Evolutionary conservation across 2,329 filamentous ascomycete genomes (phyloP).

Genomic region (Beauveria sp.): DNA sequence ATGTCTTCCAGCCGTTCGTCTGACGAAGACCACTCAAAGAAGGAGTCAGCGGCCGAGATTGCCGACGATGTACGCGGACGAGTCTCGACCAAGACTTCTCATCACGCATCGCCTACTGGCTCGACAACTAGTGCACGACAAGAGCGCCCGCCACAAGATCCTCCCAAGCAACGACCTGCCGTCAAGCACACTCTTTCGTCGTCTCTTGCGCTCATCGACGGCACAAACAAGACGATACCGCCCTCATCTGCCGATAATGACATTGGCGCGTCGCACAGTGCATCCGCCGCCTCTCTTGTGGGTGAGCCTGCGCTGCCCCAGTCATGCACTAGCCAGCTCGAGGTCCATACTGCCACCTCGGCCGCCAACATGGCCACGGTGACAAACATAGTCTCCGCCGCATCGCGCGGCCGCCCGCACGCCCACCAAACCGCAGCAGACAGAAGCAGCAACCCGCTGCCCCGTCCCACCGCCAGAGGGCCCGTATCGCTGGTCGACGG

Average conservation of each 20-base stretch:
- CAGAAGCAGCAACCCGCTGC: constrained; percentile 5
- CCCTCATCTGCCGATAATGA: background rate
- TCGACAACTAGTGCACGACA: constrained; percentile 19
- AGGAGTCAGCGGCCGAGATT: constrained; percentile 45
- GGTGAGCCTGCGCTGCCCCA: constrained; percentile 50
- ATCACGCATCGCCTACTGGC: constrained; percentile 24
- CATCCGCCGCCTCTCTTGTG: constrained; percentile 28
- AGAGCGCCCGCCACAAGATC: constrained; percentile 11
- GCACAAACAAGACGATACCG: background rate
- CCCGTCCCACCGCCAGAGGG: constrained; percentile 7
- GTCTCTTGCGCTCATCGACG: constrained; percentile 31
- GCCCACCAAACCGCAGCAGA: background rate
- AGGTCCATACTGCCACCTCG: constrained; percentile 32
- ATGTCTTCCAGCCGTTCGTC: constrained; percentile 59
- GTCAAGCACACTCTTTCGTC: constrained; percentile 21
- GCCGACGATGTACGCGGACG: constrained; percentile 47
- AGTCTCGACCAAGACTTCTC: constrained; percentile 32
- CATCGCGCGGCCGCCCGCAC: background rate
- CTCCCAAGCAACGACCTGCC: constrained; percentile 11
- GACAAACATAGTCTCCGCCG: constrained; percentile 4
- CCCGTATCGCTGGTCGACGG: constrained; percentile 4
- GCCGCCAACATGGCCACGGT: background rate
- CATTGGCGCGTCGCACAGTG: constrained; percentile 28
- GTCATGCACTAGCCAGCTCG: constrained; percentile 44
- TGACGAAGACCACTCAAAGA: constrained; percentile 51